phyloP scores from a whole-genome alignment of 2,329 filamentous ascomycete species.

The Penicillium glabrum region DNA sequence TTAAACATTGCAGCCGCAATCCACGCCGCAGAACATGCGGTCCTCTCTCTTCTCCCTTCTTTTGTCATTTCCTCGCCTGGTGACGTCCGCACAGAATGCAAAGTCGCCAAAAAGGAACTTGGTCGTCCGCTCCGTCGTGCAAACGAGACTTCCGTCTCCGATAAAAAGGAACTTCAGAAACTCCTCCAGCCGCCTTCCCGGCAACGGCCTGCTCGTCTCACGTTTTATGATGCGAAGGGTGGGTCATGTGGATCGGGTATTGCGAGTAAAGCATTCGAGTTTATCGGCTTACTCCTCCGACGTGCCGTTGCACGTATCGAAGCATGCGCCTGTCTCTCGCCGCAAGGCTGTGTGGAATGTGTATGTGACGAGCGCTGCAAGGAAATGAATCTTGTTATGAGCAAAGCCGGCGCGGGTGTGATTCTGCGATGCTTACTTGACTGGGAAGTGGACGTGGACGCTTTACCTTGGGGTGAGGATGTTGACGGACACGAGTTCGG shows the following conservation, averaged over 20 bases:
- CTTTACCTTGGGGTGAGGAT: constrained; percentile 83
- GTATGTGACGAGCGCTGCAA: constrained; percentile 82
- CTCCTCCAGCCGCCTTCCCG: constrained; percentile 46
- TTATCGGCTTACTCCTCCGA: constrained; percentile 73
- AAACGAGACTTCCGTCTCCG: constrained; percentile 16
- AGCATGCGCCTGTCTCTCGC: constrained; percentile 65
- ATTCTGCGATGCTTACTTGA: constrained; percentile 75
- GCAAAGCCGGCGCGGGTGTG: constrained; percentile 81
- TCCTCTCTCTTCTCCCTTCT: constrained; percentile 82
- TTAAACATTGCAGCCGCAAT: constrained; percentile 87
- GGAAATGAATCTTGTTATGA: constrained; percentile 88
- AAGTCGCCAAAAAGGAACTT: constrained; percentile 84
- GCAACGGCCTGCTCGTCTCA: constrained; percentile 83
- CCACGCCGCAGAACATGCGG: constrained; percentile 89
- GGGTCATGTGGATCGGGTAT: constrained; percentile 81
- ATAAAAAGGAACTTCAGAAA: constrained; percentile 14
- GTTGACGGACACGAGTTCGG: constrained; percentile 65
- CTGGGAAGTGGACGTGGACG: constrained; percentile 75
- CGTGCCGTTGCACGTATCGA: constrained; percentile 77
- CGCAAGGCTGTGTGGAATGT: constrained; percentile 83
- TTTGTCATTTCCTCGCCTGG: constrained; percentile 88
- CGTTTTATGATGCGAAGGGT: constrained; percentile 94
- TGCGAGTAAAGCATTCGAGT: constrained; percentile 90
- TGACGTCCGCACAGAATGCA: constrained; percentile 93
- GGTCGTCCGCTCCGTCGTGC: constrained; percentile 52